Conservation (phyloP, 2,329 filamentous ascomycete species). For the Fusarium nisikadoi region DNA sequence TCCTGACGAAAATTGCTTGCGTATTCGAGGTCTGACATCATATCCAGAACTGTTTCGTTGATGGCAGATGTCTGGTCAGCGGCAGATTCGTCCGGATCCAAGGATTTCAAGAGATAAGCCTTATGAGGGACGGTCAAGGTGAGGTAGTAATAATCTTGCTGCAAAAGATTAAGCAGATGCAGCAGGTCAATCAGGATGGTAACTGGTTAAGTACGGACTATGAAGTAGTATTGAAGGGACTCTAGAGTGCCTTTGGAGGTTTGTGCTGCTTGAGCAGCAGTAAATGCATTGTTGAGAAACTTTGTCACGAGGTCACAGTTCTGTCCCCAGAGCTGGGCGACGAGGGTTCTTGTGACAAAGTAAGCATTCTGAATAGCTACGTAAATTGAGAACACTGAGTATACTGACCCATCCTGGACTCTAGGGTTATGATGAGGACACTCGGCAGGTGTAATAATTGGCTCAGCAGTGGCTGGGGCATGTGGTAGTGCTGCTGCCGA, state of each 20-base stretch:
- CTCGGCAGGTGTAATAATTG: background rate
- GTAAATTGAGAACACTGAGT: accelerated
- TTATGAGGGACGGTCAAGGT: background rate
- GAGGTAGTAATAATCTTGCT: background rate
- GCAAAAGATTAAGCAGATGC: background rate
- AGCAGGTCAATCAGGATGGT: accelerated
- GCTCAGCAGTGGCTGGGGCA: background rate
- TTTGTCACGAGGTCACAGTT: background rate
- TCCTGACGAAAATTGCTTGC: background rate
- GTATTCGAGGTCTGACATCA: background rate
- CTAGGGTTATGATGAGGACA: background rate
- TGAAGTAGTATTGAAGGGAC: background rate
- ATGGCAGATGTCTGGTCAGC: background rate
- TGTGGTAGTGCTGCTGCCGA: background rate
- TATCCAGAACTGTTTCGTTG: background rate
- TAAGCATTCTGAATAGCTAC: accelerated
- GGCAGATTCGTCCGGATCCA: background rate
- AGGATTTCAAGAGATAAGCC: background rate
- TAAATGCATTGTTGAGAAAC: background rate
- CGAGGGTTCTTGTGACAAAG: background rate
- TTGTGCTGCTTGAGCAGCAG: background rate
- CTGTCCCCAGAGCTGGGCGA: background rate
- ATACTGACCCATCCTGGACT: background rate
- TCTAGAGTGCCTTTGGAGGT: background rate
- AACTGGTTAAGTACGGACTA: accelerated